These are phyloP conservation scores for Yarrowia alimentaria DNA, from an alignment of 805 yeast genomes.

Conservation along the genomic window DNA sequence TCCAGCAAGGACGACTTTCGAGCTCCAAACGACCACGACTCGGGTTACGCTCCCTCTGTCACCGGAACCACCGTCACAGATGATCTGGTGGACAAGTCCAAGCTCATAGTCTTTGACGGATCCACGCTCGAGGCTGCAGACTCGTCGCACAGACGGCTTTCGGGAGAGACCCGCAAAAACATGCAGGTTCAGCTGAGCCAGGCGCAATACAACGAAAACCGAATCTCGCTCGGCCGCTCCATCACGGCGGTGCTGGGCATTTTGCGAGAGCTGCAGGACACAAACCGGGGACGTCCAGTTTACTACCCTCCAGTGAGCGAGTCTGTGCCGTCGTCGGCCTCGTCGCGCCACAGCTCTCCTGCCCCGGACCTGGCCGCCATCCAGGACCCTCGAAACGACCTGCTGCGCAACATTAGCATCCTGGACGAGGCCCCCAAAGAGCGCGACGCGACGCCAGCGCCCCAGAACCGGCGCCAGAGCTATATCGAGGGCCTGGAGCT, in stretches of 20 bases:
- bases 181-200: constrained; percentile 63
- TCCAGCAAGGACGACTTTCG: constrained; percentile 10
- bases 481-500: constrained; percentile 28
- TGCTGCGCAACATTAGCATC: constrained; percentile 7
- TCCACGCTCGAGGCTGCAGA: constrained; percentile 33
- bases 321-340: background rate
- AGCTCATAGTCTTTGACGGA: constrained; percentile 32
- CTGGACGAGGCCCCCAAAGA: constrained; percentile 19
- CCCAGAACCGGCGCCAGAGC: constrained; percentile 8
- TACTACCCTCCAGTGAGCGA: constrained; percentile 35
- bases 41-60: constrained; percentile 20
- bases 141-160: constrained; percentile 31
- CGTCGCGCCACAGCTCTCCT: background rate
- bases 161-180: constrained; percentile 37
- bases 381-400: constrained; percentile 2
- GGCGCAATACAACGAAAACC: constrained; percentile 70
- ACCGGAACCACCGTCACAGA: constrained; percentile 13
- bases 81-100: constrained; percentile 33
- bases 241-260: constrained; percentile 36
- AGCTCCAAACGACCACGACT: background rate
- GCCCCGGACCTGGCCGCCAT: constrained; percentile 12
- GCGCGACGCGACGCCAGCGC: background rate
- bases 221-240: constrained; percentile 57
- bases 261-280: constrained; percentile 36
- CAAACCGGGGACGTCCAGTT: constrained; percentile 37